A percentile compares a stretch with the other conserved stretches of the same genome.
phyloP scores from a whole-genome alignment of 2,329 filamentous ascomycete species.

The Neocucurbitaria cava region DNA sequence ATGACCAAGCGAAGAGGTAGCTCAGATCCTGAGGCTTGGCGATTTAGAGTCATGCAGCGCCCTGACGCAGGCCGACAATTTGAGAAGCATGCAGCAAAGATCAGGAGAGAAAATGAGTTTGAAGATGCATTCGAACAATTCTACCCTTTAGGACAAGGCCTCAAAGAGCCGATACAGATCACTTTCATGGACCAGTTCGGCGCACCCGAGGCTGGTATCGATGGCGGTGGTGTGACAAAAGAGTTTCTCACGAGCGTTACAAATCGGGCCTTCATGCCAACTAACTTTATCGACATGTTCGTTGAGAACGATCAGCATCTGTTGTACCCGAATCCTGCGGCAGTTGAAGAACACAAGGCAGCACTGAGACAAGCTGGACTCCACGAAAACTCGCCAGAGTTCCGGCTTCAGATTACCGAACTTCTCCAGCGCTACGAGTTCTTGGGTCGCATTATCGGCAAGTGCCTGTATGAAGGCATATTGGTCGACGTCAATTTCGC shows the following conservation, averaged over 20 bases:
- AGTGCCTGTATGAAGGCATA: conserved; percentile 97
- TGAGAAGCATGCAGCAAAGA: conserved; percentile 72
- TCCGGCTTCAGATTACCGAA: conserved; percentile 63
- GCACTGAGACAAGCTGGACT: conserved; percentile 61
- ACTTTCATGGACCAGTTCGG: conserved; percentile 94
- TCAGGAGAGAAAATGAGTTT: conserved; percentile 80
- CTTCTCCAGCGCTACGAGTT: conserved; percentile 85
- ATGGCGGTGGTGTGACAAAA: conserved; percentile 96
- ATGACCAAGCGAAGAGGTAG: conserved; percentile 74
- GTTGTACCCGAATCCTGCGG: conserved; percentile 85
- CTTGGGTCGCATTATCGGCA: conserved; percentile 88
- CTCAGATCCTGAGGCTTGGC: conserved; percentile 77
- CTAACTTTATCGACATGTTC: conserved; percentile 69
- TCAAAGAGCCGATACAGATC: conserved; percentile 97
- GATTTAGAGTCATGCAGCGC: conserved; percentile 59
- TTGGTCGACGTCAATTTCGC: conserved; percentile 92
- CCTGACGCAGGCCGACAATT: conserved; percentile 45
- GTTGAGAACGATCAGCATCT: conserved; percentile 83
- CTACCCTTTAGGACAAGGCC: conserved; percentile 76
- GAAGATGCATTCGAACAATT: conserved; percentile 86
- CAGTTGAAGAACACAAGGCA: conserved; percentile 72
- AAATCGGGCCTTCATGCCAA: conserved; percentile 77
- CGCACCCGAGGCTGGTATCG: conserved; percentile 87
- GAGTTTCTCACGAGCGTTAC: conserved; percentile 93
- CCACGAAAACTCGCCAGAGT: conserved; percentile 62